A percentile compares a stretch with the other conserved stretches of the same genome.
phyloP scores from a whole-genome alignment of 164 flowering plant genomes.

The Magnolia officinalis region DNA sequence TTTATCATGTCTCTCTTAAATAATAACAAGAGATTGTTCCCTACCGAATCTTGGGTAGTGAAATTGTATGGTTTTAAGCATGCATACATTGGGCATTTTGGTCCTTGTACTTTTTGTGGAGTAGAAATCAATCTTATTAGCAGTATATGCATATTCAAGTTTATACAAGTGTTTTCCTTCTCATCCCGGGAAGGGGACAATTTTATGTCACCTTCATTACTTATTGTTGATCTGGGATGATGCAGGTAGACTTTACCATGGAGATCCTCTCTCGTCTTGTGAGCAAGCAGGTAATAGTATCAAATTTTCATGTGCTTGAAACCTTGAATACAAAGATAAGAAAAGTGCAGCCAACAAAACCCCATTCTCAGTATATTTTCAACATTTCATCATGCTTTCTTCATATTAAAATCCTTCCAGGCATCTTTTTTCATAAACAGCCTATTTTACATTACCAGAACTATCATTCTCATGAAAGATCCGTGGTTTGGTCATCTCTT shows the following conservation, averaged over 20 bases:
- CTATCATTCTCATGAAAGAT: background rate
- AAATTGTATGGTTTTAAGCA: background rate
- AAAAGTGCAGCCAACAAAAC: no score
- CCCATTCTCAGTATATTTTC: no score
- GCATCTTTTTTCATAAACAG: background rate
- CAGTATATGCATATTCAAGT: background rate
- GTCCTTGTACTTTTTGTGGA: background rate
- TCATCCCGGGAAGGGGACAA: background rate
- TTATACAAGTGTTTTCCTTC: no score
- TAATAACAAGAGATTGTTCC: no score
- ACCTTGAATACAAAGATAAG: background rate
- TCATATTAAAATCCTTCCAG: background rate
- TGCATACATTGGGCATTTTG: background rate
- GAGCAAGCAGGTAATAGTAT: constrained; percentile 71
- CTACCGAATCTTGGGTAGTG: background rate
- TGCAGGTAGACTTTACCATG: constrained; percentile 84
- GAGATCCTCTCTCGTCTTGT: constrained; percentile 94
- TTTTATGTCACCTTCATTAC: background rate
- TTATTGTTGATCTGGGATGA: constrained; percentile 9
- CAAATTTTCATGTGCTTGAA: background rate
- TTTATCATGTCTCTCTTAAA: no score
- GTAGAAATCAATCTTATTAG: background rate
- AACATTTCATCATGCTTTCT: no score
- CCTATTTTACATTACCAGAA: background rate
- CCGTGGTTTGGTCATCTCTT: background rate